Conservation (phyloP, 2,329 filamentous ascomycete species). For the Metarhizium brunneum region DNA sequence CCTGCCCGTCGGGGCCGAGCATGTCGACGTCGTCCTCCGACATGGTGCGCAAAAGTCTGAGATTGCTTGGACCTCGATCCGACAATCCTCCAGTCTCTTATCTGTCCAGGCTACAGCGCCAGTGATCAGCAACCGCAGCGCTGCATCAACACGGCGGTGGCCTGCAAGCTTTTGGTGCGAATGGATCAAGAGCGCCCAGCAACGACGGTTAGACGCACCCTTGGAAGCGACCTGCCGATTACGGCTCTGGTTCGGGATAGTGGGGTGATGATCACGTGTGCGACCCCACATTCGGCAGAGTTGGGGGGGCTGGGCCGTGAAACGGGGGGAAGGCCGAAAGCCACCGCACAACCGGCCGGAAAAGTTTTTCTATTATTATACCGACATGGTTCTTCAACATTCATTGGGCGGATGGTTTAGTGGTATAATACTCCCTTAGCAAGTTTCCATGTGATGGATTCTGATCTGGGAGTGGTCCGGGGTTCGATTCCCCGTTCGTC, state of each 20-base stretch:
- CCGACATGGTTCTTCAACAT: neutral
- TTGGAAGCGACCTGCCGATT: slow-evolving; percentile 1
- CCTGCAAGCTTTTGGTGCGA: slow-evolving; percentile 2
- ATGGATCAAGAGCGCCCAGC: neutral
- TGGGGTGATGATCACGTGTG: slow-evolving; percentile 3
- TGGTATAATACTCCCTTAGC: slow-evolving; percentile 10
- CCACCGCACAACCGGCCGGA: neutral
- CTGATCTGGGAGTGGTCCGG: slow-evolving; percentile 10
- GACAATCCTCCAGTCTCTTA: neutral
- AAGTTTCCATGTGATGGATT: neutral
- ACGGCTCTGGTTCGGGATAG: neutral
- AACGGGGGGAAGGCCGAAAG: too few relatives aligned
- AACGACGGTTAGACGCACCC: neutral
- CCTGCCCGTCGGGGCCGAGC: slow-evolving; percentile 25
- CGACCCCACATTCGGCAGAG: neutral
- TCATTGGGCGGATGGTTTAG: slow-evolving; percentile 7
- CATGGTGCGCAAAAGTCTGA: slow-evolving; percentile 15
- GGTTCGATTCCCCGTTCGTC: slow-evolving; percentile 13
- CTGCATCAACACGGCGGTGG: slow-evolving; percentile 5
- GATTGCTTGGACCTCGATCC: neutral
- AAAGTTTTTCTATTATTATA: neutral
- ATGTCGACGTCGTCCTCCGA: slow-evolving; percentile 30
- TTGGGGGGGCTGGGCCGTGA: neutral
- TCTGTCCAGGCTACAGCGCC: slow-evolving; percentile 1
- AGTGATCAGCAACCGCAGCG: slow-evolving; percentile 4